phyloP scores from a whole-genome alignment of 345 rosid species.

The Viola odorata region DNA sequence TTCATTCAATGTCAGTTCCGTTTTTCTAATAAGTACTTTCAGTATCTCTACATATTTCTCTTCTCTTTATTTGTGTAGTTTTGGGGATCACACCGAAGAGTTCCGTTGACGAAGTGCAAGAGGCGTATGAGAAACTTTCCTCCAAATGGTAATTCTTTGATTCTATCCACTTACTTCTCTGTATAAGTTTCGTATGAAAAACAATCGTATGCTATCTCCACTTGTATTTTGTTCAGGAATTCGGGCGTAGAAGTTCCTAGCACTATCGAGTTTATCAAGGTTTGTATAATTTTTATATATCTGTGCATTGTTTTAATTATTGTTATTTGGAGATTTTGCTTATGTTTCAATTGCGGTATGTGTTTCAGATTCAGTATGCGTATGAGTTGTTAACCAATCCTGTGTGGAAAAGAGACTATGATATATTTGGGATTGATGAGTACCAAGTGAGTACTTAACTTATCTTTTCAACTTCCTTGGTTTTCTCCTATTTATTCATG shows the following conservation, averaged over 20 bases:
- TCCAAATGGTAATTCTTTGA: constrained; percentile 45
- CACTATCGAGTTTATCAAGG: constrained; percentile 59
- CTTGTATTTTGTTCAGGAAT: constrained; percentile 45
- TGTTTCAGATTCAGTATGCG: constrained; percentile 66
- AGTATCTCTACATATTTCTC: no score
- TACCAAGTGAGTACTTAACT: constrained; percentile 49
- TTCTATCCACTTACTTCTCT: not conserved
- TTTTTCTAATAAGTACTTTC: no score
- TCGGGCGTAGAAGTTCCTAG: constrained; percentile 37
- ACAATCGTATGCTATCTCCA: no score
- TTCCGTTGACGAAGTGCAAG: constrained; percentile 57
- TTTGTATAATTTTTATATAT: constrained; percentile 18
- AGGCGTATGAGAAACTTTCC: constrained; percentile 55
- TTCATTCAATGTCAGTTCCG: not conserved
- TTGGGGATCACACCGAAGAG: constrained; percentile 51
- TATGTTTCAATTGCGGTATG: not conserved
- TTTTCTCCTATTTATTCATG: constrained; percentile 2
- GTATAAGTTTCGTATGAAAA: no score
- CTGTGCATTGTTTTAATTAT: not conserved
- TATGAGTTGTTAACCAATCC: constrained; percentile 71
- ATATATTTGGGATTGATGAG: constrained; percentile 70
- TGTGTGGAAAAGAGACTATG: constrained; percentile 80
- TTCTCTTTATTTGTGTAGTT: constrained; percentile 27
- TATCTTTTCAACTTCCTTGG: constrained; percentile 4
- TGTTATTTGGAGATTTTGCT: not conserved